Conservation (phyloP, 1,139 yeast genomes). For the Protomyces pachydermus region DNA sequence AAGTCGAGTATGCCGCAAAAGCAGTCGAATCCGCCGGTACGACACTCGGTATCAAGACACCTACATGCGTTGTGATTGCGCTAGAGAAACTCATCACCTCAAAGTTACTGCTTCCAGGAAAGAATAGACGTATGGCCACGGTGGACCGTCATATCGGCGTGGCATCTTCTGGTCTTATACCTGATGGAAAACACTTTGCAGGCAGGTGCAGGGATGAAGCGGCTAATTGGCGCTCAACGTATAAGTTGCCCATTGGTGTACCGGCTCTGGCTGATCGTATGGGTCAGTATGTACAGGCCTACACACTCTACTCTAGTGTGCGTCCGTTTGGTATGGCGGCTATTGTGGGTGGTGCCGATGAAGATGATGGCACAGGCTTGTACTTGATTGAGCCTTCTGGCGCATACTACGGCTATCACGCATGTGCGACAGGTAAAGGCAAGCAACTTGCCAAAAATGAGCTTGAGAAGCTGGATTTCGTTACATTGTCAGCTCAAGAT, state of each 20-base stretch:
- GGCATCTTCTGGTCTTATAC: constrained; percentile 85
- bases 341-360: constrained; percentile 86
- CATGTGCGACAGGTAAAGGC: constrained; percentile 98
- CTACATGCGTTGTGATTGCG: constrained; percentile 93
- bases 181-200: constrained; percentile 94
- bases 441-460: constrained; percentile 95
- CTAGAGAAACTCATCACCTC: constrained; percentile 87
- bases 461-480: constrained; percentile 79
- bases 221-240: constrained; percentile 66
- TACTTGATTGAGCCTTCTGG: constrained; percentile 99
- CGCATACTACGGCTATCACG: constrained; percentile 67
- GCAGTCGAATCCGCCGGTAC: constrained; percentile 94
- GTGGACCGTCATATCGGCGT: constrained; percentile 92
- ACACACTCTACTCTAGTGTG: constrained; percentile 92
- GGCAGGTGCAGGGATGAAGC: constrained; percentile 92
- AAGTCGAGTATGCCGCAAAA: constrained; percentile 94
- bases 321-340: constrained; percentile 95
- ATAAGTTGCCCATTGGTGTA: constrained; percentile 70
- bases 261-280: constrained; percentile 81
- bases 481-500: constrained; percentile 63
- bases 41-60: constrained; percentile 83
- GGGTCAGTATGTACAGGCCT: constrained; percentile 90
- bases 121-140: constrained; percentile 84
- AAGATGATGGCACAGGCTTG: constrained; percentile 74
- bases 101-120: constrained; percentile 80